Evolutionary conservation across 1,139 yeast genomes (phyloP).

Genomic region (Scheffersomyces insectosa): DNA sequence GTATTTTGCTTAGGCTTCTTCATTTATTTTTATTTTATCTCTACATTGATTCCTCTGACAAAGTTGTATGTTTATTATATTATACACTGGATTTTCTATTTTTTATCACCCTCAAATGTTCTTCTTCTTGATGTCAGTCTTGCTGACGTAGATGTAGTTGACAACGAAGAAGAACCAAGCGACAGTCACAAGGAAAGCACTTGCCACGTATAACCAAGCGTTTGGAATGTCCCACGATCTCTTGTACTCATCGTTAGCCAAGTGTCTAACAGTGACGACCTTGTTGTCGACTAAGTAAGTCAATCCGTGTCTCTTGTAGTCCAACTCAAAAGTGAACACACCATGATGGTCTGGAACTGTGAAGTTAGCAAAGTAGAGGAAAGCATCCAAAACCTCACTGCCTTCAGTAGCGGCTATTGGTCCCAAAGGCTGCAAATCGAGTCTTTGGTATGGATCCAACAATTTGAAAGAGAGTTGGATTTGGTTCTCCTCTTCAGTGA

Average conservation of each 20-base stretch:
- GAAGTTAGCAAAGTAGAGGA: slow-evolving; percentile 47
- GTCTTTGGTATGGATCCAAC: slow-evolving; percentile 94
- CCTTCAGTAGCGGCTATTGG: slow-evolving; percentile 39
- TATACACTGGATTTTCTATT: neutral
- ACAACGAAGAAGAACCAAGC: slow-evolving; percentile 78
- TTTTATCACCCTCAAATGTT: slow-evolving; percentile 19
- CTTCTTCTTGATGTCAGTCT: slow-evolving; percentile 31
- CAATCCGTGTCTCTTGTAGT: slow-evolving; percentile 80
- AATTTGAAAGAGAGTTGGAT: slow-evolving; percentile 83
- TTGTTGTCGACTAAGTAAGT: slow-evolving; percentile 64
- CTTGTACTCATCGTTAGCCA: slow-evolving; percentile 93
- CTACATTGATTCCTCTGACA: neutral
- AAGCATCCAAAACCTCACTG: slow-evolving; percentile 47
- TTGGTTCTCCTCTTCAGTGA: slow-evolving; percentile 47
- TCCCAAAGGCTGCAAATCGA: slow-evolving; percentile 54
- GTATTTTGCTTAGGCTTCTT: neutral
- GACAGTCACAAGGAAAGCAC: slow-evolving; percentile 65
- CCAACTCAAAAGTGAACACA: slow-evolving; percentile 82
- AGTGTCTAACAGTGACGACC: slow-evolving; percentile 85
- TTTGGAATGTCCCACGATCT: slow-evolving; percentile 93
- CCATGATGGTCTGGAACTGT: slow-evolving; percentile 95
- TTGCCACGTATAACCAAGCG: slow-evolving; percentile 85
- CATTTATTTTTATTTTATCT: neutral
- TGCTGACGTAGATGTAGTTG: slow-evolving; percentile 56
- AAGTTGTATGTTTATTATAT: neutral